phyloP scores from a whole-genome alignment of 768 basidiomycete genomes.

The Lactifluus piperatus region DNA sequence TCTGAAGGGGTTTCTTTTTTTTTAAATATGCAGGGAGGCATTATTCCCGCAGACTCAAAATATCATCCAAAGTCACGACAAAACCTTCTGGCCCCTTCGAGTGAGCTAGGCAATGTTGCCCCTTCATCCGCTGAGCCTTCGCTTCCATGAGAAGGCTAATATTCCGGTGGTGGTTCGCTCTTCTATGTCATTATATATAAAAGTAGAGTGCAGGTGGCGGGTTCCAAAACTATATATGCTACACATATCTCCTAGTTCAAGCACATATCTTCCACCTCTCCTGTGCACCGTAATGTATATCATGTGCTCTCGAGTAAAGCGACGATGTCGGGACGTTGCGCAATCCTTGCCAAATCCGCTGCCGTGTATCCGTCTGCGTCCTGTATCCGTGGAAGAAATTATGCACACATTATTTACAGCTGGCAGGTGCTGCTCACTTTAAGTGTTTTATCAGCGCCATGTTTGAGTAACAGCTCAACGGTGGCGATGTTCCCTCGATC shows the following conservation, averaged over 20 bases:
- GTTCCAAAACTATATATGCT: not conserved
- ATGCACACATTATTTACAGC: not conserved
- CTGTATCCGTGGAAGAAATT: slow-evolving; percentile 23
- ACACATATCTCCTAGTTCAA: not conserved
- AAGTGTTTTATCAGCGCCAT: slow-evolving; percentile 54
- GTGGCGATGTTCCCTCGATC: slow-evolving; percentile 63
- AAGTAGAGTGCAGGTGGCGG: not conserved
- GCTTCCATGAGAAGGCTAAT: not conserved
- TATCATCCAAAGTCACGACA: slow-evolving; percentile 36
- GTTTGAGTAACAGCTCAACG: slow-evolving; percentile 48
- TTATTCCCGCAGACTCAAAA: slow-evolving; percentile 48
- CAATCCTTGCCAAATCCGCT: slow-evolving; percentile 48
- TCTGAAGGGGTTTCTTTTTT: too few relatives aligned
- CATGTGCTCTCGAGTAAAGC: slow-evolving; percentile 25
- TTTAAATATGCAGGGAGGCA: slow-evolving; percentile 64
- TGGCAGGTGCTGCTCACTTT: slow-evolving; percentile 41
- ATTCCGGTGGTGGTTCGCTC: not conserved
- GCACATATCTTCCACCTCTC: not conserved
- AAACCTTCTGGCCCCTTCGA: not conserved
- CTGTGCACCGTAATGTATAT: not conserved
- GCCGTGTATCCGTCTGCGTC: slow-evolving; percentile 60
- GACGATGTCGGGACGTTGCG: slow-evolving; percentile 49
- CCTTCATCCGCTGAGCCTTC: not conserved
- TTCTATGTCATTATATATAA: not conserved
- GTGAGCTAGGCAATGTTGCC: not conserved